phyloP scores from a whole-genome alignment of 169 alveolate genomes.

The Eimeria zaria region DNA sequence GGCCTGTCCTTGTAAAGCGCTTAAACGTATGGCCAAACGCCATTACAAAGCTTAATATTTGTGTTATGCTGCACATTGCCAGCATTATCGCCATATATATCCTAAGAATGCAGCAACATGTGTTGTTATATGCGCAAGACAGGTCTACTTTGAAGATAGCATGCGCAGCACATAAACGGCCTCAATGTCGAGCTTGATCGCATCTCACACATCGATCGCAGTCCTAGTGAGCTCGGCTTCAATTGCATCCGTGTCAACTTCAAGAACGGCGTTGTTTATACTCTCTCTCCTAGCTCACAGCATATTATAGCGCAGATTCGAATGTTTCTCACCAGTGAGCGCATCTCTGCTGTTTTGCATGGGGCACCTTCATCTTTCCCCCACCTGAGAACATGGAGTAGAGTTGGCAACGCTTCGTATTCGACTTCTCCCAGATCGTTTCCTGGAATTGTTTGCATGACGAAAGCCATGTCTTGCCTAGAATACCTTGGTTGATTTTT shows the following conservation, averaged over 20 bases:
- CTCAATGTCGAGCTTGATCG: neutral
- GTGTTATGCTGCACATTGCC: neutral
- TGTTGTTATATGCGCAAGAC: neutral
- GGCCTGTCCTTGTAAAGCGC: neutral
- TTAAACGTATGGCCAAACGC: neutral
- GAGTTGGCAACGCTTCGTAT: slow-evolving; percentile 58
- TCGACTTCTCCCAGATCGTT: slow-evolving; percentile 65
- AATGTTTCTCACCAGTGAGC: neutral
- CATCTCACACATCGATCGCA: slow-evolving; percentile 18
- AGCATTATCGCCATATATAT: neutral
- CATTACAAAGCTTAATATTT: neutral
- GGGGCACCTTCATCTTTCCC: neutral
- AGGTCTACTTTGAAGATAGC: neutral
- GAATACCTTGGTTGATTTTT: slow-evolving; percentile 11
- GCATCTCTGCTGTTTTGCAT: neutral
- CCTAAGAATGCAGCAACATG: neutral
- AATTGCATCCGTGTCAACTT: slow-evolving; percentile 47
- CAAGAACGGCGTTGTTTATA: slow-evolving; percentile 80
- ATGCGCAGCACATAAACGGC: neutral
- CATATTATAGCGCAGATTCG: neutral
- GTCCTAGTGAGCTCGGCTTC: slow-evolving; percentile 65
- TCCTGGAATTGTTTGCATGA: slow-evolving; percentile 74
- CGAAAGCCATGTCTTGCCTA: slow-evolving; percentile 62
- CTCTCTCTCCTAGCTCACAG: slow-evolving; percentile 67
- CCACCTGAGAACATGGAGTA: slow-evolving; percentile 58